A percentile compares a stretch with the other conserved stretches of the same genome.
Conservation (phyloP, 805 yeast species). For the Saccharomycopsis lassenensis region DNA sequence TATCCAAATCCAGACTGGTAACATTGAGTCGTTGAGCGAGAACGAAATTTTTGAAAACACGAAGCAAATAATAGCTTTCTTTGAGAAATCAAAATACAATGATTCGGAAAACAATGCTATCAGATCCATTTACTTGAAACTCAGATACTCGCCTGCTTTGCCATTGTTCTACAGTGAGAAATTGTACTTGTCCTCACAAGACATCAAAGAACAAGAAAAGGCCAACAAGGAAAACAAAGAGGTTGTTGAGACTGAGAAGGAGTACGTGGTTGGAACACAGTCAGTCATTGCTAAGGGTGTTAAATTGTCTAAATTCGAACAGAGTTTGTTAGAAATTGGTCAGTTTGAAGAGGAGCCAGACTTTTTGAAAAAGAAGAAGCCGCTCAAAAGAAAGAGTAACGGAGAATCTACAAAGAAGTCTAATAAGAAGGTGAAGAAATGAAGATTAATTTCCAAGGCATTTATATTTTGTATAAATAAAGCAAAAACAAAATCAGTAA, state of each 20-base stretch:
- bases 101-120: slow-evolving; percentile 22
- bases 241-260: slow-evolving; percentile 20
- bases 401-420: too few relatives aligned
- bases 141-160: slow-evolving; percentile 65
- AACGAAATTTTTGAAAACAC: slow-evolving; percentile 42
- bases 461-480: too few relatives aligned
- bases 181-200: slow-evolving; percentile 19
- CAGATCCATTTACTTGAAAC: slow-evolving; percentile 55
- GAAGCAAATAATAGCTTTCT: slow-evolving; percentile 37
- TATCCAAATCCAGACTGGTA: slow-evolving; percentile 57
- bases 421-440: too few relatives aligned
- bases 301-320: slow-evolving; percentile 52
- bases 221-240: slow-evolving; percentile 19
- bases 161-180: slow-evolving; percentile 68
- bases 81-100: slow-evolving; percentile 24
- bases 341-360: slow-evolving; percentile 58
- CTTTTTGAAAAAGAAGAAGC: slow-evolving; percentile 51
- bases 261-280: slow-evolving; percentile 23
- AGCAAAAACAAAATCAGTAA: too few relatives aligned
- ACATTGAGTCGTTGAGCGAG: slow-evolving; percentile 30
- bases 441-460: too few relatives aligned
- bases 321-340: slow-evolving; percentile 74
- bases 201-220: slow-evolving; percentile 27
- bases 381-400: too few relatives aligned
- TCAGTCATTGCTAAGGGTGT: slow-evolving; percentile 26